Evolutionary conservation across 2,329 filamentous ascomycete genomes (phyloP), one percentile per base, ranked within the genome.

Genomic region (Rutstroemia sydowiana): DNA sequence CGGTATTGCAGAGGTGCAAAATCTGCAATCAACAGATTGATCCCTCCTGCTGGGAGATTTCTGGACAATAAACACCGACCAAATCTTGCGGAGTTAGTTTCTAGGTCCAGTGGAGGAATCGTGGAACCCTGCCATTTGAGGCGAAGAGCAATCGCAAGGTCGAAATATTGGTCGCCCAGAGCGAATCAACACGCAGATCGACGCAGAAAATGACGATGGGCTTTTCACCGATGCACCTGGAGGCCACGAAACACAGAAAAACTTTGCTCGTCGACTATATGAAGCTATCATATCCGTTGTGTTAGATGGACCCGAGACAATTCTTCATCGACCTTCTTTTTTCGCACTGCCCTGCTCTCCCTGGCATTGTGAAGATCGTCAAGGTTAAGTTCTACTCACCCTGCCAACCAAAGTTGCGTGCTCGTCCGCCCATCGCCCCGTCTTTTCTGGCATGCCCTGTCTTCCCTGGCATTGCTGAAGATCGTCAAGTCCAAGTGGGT

Each of bases 211-310:
- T 13, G 41, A 32, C 0, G n/a, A 26, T 5, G 41, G 41, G 10
- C 9, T 11, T 4, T 31, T 26, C 10, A 16, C 8, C 4, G 28
- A 37, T n/a, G 41, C 32, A 18, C 53, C 48, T 1, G 34, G 14
- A 9, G 36, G 46, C 26, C 30, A 34, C 16, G 8, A 10, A 1
- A n/a, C 28, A 5, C 45, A 55, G 23, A 28, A 23, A 5, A 8
- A 10, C 1, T 55, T 45, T 13, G 46, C 61, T 18, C 18, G 40
- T 9, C 11, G 34, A 7, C 37, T 63, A 2, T 56, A 51, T 11
- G 31, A 58, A 1, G 60, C 60, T 0, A 54, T 63, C 14, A 53
- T 51, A 6, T 51, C 57, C 13, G 54, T 53, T 0, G 31, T 44
- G 1, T 30, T 18, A 1, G 26, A 36, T 32, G 48, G 48, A 3